Evolutionary conservation across 805 yeast species (phyloP), one percentile per base, ranked within the genome.

Genomic region (Vanderwaltozyma verrucispora): DNA sequence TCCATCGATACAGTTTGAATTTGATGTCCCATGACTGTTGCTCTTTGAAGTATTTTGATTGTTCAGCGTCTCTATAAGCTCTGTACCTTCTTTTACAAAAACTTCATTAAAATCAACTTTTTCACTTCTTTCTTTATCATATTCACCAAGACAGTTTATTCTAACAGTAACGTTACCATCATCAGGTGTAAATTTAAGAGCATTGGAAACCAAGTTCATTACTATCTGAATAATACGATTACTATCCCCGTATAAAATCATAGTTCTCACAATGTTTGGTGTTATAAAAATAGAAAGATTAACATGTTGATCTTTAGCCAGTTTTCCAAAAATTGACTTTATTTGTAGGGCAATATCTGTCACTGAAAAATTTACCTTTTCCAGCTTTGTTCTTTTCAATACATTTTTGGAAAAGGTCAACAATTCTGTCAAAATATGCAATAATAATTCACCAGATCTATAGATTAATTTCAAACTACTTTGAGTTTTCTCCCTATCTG

Each of bases 351-450:
- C 86, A 38, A 92, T 75, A 50, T 92, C 97, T 38, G 74, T 60
- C 18, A 88, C 67, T 49, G 75, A 75, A 59, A 92, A 89, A 42
- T 85, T 80, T 32, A 85, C 75, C 51, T 80, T 80, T 51, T 92
- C 96, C 28, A 92, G 63, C 48, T 80, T 80, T 4, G 94, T 74
- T 48, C 87, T 71, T 45, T 88, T 86, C 38, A 87, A 66, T 17
- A 92, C 94, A 56, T 86, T 89, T 50, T 56, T 87, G n/a, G 94
- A 80, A 59, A 88, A 92, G 1, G 96, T 86, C 45, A 89, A 69
- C 35, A 89, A 66, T 53, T 89, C 97, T 11, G 96, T 89, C 54
- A 89, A 70, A 40, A 92, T 78, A 60, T 89, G 96, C 46, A 92
- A 60, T 39, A 92, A 64, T 31, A 89, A 64, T 60, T 92, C 97